A percentile compares a stretch with the other conserved stretches of the same genome.
phyloP scores from a whole-genome alignment of 2,329 filamentous ascomycete genomes.

The Alternaria viburni region DNA sequence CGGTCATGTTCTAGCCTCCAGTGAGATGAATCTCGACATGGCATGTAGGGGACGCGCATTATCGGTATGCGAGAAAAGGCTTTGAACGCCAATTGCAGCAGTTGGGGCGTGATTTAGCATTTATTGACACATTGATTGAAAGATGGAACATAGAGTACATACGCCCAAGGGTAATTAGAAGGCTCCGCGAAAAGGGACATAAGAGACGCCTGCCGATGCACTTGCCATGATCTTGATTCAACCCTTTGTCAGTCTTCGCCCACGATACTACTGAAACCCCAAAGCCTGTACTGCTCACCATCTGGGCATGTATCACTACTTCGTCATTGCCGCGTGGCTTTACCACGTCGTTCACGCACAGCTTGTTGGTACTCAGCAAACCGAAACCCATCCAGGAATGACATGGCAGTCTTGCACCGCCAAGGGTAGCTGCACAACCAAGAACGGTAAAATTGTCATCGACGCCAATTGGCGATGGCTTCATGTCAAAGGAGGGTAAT shows the following conservation, averaged over 20 bases:
- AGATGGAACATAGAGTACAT: neutral
- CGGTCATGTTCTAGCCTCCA: neutral
- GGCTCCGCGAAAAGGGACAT: neutral
- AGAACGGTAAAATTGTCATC: slow-evolving; percentile 46
- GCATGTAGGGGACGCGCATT: neutral
- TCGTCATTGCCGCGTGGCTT: slow-evolving; percentile 54
- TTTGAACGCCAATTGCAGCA: neutral
- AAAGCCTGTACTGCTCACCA: slow-evolving; percentile 6
- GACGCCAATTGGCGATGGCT: slow-evolving; percentile 59
- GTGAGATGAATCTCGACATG: neutral
- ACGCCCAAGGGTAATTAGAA: neutral
- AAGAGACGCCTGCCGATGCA: neutral
- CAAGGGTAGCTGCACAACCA: slow-evolving; percentile 43
- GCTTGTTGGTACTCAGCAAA: slow-evolving; percentile 43
- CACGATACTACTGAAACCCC: slow-evolving; percentile 2
- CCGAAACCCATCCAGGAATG: slow-evolving; percentile 50
- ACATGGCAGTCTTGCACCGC: slow-evolving; percentile 47
- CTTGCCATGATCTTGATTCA: neutral
- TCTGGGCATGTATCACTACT: slow-evolving; percentile 31
- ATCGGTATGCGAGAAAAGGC: neutral
- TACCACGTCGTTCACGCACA: slow-evolving; percentile 57
- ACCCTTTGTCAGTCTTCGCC: neutral
- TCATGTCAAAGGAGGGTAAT: slow-evolving; percentile 46
- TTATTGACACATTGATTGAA: neutral
- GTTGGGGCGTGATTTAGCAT: neutral